phyloP scores from a whole-genome alignment of 1,284 basidiomycete species.

The Phylloboletellus chloephorus region DNA sequence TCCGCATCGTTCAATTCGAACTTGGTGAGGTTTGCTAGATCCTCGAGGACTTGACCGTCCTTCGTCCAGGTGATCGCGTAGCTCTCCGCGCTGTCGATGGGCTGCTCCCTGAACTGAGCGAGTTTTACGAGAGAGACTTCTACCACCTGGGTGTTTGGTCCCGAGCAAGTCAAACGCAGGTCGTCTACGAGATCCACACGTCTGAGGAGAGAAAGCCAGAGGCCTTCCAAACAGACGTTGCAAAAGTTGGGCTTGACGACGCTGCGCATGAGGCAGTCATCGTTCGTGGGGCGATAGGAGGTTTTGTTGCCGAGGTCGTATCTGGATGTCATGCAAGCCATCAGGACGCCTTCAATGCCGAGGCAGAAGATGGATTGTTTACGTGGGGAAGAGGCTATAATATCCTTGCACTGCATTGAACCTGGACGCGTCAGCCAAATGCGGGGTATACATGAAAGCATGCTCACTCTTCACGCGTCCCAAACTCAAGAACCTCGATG shows the following conservation, averaged over 20 bases:
- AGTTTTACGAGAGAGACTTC: constrained; percentile 51
- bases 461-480: constrained; percentile 54
- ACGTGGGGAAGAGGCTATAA: constrained; percentile 76
- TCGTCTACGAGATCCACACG: constrained; percentile 59
- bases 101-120: constrained; percentile 46
- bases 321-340: constrained; percentile 29
- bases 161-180: constrained; percentile 25
- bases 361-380: constrained; percentile 15
- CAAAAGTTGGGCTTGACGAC: constrained; percentile 72
- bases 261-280: constrained; percentile 79
- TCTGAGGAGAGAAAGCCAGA: constrained; percentile 61
- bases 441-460: neutral
- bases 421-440: constrained; percentile 35
- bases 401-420: constrained; percentile 57
- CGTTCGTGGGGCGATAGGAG: constrained; percentile 72
- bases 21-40: constrained; percentile 45
- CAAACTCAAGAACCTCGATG: constrained; percentile 74
- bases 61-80: constrained; percentile 53
- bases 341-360: neutral
- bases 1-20: constrained; percentile 35
- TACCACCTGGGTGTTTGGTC: constrained; percentile 26
- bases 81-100: constrained; percentile 39
- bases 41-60: constrained; percentile 39
- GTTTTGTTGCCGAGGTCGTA: constrained; percentile 58
- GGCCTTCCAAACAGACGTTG: constrained; percentile 66